These are phyloP conservation scores for Narthecium ossifragum DNA, from an alignment of 106 monocot genomes.

Conservation along the genomic window DNA sequence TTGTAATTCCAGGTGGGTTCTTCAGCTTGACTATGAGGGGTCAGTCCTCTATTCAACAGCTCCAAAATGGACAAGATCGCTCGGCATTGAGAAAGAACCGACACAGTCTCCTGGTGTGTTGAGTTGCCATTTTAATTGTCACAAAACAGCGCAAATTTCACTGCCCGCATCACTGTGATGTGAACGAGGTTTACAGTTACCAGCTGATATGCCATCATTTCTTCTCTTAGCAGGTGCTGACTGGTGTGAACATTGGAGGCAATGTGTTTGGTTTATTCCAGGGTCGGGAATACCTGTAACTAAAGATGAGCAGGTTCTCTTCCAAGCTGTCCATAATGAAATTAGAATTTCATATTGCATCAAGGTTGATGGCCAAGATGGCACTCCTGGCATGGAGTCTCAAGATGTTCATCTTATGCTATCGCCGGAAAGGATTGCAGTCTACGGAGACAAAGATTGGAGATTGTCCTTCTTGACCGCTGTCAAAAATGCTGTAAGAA, in stretches of 20 bases:
- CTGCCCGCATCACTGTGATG: too few species aligned
- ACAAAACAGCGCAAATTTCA: too few species aligned
- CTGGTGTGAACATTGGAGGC: constrained; percentile 99
- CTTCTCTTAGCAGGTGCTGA: constrained; percentile 25
- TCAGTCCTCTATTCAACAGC: constrained; percentile 84
- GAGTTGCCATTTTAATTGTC: too few species aligned
- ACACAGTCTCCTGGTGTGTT: constrained; percentile 15
- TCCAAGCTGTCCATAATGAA: constrained; percentile 61
- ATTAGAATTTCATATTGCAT: constrained; percentile 63
- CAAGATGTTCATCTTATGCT: constrained; percentile 32
- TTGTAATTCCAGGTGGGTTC: constrained; percentile 76
- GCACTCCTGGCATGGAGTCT: not conserved
- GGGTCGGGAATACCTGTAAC: constrained; percentile 41
- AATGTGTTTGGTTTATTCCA: constrained; percentile 86
- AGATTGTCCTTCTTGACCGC: constrained; percentile 49
- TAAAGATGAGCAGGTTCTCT: constrained; percentile 26
- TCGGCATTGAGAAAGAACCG: constrained; percentile 1
- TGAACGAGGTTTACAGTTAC: too few species aligned
- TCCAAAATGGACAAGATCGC: constrained; percentile 57
- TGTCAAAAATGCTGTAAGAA: constrained; percentile 60
- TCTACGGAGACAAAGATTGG: constrained; percentile 68
- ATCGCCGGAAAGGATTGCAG: constrained; percentile 70
- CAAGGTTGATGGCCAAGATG: constrained; percentile 10
- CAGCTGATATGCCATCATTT: constrained; percentile 1
- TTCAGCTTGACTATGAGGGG: constrained; percentile 83